These are phyloP conservation scores for Amniculicola lignicola DNA, from an alignment of 495 filamentous ascomycete genomes.

Conservation along the genomic window DNA sequence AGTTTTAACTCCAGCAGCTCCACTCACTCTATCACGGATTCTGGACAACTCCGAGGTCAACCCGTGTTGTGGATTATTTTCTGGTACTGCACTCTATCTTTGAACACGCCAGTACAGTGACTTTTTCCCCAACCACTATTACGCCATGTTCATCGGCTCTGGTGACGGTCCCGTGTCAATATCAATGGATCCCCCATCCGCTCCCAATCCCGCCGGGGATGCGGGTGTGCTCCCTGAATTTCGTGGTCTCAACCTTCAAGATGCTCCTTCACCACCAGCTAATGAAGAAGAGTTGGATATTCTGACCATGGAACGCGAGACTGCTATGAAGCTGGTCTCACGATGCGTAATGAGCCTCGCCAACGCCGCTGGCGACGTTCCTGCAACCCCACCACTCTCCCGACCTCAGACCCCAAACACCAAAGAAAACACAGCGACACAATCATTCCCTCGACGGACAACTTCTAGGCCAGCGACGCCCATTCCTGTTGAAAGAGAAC, in stretches of 20 bases:
- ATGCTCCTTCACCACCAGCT: constrained; percentile 28
- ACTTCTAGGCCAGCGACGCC: constrained; percentile 37
- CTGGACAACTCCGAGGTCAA: too few species aligned
- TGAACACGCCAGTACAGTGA: too few species aligned
- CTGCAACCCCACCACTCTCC: constrained; percentile 66
- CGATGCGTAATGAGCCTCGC: constrained; percentile 70
- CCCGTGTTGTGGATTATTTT: too few species aligned
- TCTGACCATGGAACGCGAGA: constrained; percentile 66
- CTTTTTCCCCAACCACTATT: neutral
- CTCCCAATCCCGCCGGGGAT: constrained; percentile 38
- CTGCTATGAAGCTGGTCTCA: constrained; percentile 76
- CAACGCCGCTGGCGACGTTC: constrained; percentile 65
- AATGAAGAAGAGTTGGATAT: constrained; percentile 53
- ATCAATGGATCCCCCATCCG: constrained; percentile 27
- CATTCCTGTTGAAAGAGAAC: constrained; percentile 39
- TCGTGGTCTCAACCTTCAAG: constrained; percentile 11
- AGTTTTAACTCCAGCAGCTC: too few species aligned
- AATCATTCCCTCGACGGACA: constrained; percentile 43
- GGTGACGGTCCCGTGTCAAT: neutral
- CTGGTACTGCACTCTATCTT: too few species aligned
- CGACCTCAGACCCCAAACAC: constrained; percentile 54
- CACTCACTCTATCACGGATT: too few species aligned
- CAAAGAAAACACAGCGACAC: constrained; percentile 8
- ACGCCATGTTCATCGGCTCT: neutral
- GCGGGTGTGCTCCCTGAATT: constrained; percentile 36